These are phyloP conservation scores for Septoria petroselini DNA, from an alignment of 2,329 filamentous ascomycete genomes.

Conservation along the genomic window DNA sequence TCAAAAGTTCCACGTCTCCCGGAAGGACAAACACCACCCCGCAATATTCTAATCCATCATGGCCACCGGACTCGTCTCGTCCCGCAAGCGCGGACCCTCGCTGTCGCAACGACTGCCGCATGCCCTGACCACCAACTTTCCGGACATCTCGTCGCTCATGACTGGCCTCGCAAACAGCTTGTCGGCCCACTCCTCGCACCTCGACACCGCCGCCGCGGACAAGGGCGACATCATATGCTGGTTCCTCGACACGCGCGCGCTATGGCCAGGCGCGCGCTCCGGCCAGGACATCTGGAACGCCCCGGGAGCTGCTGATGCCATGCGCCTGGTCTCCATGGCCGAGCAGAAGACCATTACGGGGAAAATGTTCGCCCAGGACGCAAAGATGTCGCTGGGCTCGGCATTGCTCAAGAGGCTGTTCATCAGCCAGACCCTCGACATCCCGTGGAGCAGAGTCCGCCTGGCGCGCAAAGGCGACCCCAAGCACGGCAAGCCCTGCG, in stretches of 20 bases:
- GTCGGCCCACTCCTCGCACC: slow-evolving; percentile 16
- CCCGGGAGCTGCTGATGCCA: slow-evolving; percentile 43
- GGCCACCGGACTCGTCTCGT: slow-evolving; percentile 20
- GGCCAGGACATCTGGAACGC: slow-evolving; percentile 42
- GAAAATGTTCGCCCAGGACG: slow-evolving; percentile 55
- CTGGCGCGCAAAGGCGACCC: slow-evolving; percentile 55
- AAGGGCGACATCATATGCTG: slow-evolving; percentile 44
- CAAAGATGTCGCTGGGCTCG: slow-evolving; percentile 70
- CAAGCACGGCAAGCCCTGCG: slow-evolving; percentile 52
- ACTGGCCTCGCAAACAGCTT: slow-evolving; percentile 24
- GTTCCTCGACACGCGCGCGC: slow-evolving; percentile 49
- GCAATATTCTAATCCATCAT: neutral
- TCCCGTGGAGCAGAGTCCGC: slow-evolving; percentile 60
- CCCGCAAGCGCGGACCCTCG: slow-evolving; percentile 22
- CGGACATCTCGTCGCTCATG: slow-evolving; percentile 26
- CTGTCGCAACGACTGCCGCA: slow-evolving; percentile 22
- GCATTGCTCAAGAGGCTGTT: slow-evolving; percentile 70
- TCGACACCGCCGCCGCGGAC: slow-evolving; percentile 13
- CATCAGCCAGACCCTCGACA: slow-evolving; percentile 56
- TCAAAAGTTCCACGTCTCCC: slow-evolving; percentile 13
- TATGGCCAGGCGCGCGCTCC: slow-evolving; percentile 44
- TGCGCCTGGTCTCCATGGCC: slow-evolving; percentile 45
- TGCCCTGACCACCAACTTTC: slow-evolving; percentile 23
- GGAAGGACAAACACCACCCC: slow-evolving; percentile 10
- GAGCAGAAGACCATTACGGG: slow-evolving; percentile 60